A percentile compares a stretch with the other conserved stretches of the same genome.
These are phyloP conservation scores for Epichloe gansuensis DNA, from an alignment of 2,329 filamentous ascomycete genomes.

Conservation along the genomic window DNA sequence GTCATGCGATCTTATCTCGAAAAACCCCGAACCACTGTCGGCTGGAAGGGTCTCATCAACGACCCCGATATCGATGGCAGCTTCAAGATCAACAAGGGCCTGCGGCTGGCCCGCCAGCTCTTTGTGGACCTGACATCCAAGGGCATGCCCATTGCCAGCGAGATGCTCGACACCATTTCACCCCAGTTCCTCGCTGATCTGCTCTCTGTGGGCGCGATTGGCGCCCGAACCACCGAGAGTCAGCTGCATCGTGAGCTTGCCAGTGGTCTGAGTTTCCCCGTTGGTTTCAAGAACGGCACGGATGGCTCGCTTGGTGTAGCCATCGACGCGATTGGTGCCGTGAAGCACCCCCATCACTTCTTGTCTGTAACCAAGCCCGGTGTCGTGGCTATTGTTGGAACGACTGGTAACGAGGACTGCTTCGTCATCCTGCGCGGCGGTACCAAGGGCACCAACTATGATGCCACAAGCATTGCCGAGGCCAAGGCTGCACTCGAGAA, in stretches of 20 bases:
- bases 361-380: slow-evolving; percentile 98
- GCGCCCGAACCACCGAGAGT: slow-evolving; percentile 89
- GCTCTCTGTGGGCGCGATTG: slow-evolving; percentile 89
- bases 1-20: slow-evolving; percentile 99
- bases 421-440: slow-evolving; percentile 94
- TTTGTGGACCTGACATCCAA: slow-evolving; percentile 78
- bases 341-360: slow-evolving; percentile 81
- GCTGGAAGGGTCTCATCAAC: slow-evolving; percentile 99
- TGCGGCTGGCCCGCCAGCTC: slow-evolving; percentile 81
- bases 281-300: slow-evolving; percentile 99
- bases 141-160: slow-evolving; percentile 89
- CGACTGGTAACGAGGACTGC: slow-evolving; percentile 87
- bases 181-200: slow-evolving; percentile 95
- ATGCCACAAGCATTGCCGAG: slow-evolving; percentile 66
- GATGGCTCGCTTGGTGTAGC: slow-evolving; percentile 84
- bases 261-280: slow-evolving; percentile 88
- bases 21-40: slow-evolving; percentile 95
- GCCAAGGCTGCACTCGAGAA: slow-evolving; percentile 67
- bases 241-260: slow-evolving; percentile 94
- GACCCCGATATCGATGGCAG: slow-evolving; percentile 95
- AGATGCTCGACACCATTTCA: slow-evolving; percentile 98
- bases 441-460: slow-evolving; percentile 85
- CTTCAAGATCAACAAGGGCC: slow-evolving; percentile 98
- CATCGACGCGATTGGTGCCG: slow-evolving; percentile 88
- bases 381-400: slow-evolving; percentile 86